Evolutionary conservation across 2,329 filamentous ascomycete genomes (phyloP), one percentile per base, ranked within the genome.

Genomic region (Colletotrichum sp.): DNA sequence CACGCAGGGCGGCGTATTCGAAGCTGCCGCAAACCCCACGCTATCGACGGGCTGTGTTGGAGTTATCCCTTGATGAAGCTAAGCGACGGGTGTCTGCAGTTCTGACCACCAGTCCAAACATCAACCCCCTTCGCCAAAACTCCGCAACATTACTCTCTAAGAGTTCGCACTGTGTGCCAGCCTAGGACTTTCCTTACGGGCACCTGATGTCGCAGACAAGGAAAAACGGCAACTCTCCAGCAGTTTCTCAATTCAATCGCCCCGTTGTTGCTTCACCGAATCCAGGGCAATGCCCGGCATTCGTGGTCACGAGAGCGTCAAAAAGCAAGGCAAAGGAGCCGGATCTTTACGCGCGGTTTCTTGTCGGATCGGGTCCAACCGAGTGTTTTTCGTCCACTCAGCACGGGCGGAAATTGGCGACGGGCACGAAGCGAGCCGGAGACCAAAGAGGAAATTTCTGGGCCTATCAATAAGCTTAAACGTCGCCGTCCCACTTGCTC

Each of bases 381-480:
- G 74, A 69, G 44, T 76, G 74, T 39, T 76, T 76, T 76, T 74
- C 74, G 74, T 73, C 44, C 57, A 30, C 21, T 69, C 28, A 49
- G 62, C 39, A 28, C 24, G 21, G 28, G 67, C 24, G 62, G 39
- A 36, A 67, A 36, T 72, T 64, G 60, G 24, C 13, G 30, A 66
- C 44, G 21, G 59, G 66, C 60, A 36, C 30, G 49, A 68, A 71
- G 75, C 36, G 52, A 63, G 39, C 32, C 32, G 70, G 34, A 15
- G 18, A 24, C 30, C 28, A 63, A 74, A 71, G 59, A 52, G 73
- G 69, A 36, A 76, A 63, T 32, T 67, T 39, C 66, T 44, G 52
- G 66, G 75, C 30, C 71, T 75, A 67, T 71, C 72, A 68, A 71
- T 75, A 77, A 77, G 72, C 75, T 77, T 77, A 77, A 71, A 71